Evolutionary conservation across 2,329 filamentous ascomycete species (phyloP), one percentile per base, ranked within the genome.

Genomic region (Xylaria arbuscula): DNA sequence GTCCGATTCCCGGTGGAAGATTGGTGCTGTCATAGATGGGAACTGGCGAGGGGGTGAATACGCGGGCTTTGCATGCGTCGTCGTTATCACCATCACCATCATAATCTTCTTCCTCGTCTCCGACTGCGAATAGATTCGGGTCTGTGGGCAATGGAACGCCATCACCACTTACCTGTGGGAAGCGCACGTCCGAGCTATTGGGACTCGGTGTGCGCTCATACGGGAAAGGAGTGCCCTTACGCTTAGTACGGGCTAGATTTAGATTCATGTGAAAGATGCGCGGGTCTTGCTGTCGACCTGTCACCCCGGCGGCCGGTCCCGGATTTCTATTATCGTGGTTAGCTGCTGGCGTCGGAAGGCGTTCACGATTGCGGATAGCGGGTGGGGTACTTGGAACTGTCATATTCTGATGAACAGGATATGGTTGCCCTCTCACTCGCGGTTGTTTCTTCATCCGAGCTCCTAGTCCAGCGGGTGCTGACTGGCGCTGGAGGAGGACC

Each of bases 401-500:
- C 51, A 66, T 66, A 19, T 59, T 63, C n/a, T 64, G 54, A 9
- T 63, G 24, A 10, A 38, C 15, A n/a, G 34, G 61, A 15, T 36
- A 69, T 0, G 57, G 47, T 13, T 60, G 66, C 5, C 42, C 38
- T 13, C n/a, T 28, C 11, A 17, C 15, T n/a, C 32, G 48, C 17
- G 7, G 13, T 47, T n/a, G 40, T 32, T 9, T n/a, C 10, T 28
- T 13, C 11, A 6, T 19, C 17, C 45, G 42, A 11, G 19, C 5
- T 2, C 2, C 22, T 3, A 58, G 47, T 1, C 1, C 3, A 5
- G 64, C 19, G 9, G 65, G 62, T 1, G 60, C 47, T 2, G 67
- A 59, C 22, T 61, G 47, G 2, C 47, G 40, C 19, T 63, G 48
- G 53, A 75, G 57, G 17, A 76, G 73, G 4, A 55, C 64, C 17